phyloP scores from a whole-genome alignment of 345 rosid species.

The Euphorbia tirucalli region DNA sequence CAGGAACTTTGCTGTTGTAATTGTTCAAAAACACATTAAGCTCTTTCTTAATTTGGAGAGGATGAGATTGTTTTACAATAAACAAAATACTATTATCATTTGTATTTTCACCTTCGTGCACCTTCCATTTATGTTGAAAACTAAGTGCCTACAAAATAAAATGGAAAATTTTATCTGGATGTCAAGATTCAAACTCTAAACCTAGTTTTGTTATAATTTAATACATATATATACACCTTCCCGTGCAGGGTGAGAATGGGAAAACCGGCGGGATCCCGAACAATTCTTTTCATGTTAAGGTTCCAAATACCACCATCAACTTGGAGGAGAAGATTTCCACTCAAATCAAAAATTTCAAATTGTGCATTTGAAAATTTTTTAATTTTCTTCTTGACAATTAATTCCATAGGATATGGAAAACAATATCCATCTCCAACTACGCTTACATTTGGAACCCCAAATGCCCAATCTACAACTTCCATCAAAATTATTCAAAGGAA shows the following conservation, averaged over 20 bases:
- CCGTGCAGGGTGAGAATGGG: constrained; percentile 51
- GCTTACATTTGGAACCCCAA: constrained; percentile 31
- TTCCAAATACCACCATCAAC: constrained; percentile 49
- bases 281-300: constrained; percentile 41
- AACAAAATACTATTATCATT: constrained; percentile 36
- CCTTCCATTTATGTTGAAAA: constrained; percentile 50
- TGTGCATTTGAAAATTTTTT: constrained; percentile 38
- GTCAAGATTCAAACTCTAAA: background rate
- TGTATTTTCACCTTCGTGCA: constrained; percentile 53
- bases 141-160: constrained; percentile 35
- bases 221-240: constrained; percentile 32
- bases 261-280: constrained; percentile 52
- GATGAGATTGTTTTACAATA: constrained; percentile 44
- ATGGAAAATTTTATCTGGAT: background rate
- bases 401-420: constrained; percentile 49
- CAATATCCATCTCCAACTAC: constrained; percentile 54
- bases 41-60: constrained; percentile 54
- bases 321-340: constrained; percentile 50
- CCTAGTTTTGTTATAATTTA: no score
- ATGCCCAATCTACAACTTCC: constrained; percentile 16
- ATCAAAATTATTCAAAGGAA: constrained; percentile 8
- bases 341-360: constrained; percentile 44
- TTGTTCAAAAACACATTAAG: constrained; percentile 49
- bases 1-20: constrained; percentile 25
- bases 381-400: constrained; percentile 45